Conservation (phyloP, 108 stramenopile species). For the Cyclotella choctawhatcheeana region DNA sequence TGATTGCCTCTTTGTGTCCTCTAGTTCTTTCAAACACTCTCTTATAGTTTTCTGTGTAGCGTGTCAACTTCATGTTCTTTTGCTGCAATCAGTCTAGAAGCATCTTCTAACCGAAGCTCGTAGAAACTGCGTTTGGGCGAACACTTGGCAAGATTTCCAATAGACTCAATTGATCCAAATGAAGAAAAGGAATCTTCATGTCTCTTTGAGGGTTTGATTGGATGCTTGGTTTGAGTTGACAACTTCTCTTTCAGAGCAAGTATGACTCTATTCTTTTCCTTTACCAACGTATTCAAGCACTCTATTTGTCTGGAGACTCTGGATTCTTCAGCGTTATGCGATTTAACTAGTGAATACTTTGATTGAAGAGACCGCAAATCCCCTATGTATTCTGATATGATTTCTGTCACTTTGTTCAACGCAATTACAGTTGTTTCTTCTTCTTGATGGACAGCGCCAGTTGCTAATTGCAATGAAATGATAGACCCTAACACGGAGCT, state of each 20-base stretch:
- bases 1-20: neutral
- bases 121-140: conserved; percentile 16
- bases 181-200: conserved; percentile 28
- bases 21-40: neutral
- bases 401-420: conserved; percentile 12
- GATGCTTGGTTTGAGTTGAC: conserved; percentile 4
- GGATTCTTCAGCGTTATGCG: conserved; percentile 5
- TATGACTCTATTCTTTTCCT: conserved; percentile 30
- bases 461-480: neutral
- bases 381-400: conserved; percentile 10
- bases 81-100: conserved; percentile 15
- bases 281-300: conserved; percentile 32
- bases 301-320: conserved; percentile 24
- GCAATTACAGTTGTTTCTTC: neutral
- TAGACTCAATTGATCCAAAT: conserved; percentile 18
- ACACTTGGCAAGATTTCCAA: conserved; percentile 12
- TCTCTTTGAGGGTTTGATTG: neutral
- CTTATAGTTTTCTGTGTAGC: neutral
- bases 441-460: neutral
- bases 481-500: neutral
- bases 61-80: conserved; percentile 18
- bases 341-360: conserved; percentile 1
- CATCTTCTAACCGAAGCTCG: conserved; percentile 25
- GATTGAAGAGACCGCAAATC: conserved; percentile 26
- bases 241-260: conserved; percentile 18